These are phyloP conservation scores for Aegilops sharonensis DNA, from an alignment of 176 grass and related monocot species.

Conservation along the genomic window DNA sequence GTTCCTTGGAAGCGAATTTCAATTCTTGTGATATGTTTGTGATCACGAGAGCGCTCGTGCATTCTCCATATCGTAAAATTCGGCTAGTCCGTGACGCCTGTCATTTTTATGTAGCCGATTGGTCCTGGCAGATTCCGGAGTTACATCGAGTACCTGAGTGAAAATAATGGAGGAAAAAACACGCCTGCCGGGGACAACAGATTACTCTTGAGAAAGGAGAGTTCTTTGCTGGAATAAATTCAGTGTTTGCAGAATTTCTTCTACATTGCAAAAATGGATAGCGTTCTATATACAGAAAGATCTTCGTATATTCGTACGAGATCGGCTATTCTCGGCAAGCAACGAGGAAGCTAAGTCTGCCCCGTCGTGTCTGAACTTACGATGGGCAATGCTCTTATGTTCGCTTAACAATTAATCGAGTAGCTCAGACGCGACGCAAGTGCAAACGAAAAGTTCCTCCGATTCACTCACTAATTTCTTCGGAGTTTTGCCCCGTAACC, in stretches of 20 bases:
- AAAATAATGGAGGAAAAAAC: neutral
- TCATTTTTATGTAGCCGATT: neutral
- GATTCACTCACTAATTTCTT: neutral
- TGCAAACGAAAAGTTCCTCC: neutral
- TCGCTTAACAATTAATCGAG: neutral
- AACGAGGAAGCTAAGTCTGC: neutral
- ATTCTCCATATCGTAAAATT: too few relatives aligned
- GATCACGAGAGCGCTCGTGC: neutral
- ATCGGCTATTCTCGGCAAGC: neutral
- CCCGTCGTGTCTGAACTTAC: neutral
- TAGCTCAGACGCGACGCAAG: neutral
- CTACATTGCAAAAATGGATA: neutral
- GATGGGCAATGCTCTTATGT: neutral
- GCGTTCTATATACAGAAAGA: neutral
- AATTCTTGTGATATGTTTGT: neutral
- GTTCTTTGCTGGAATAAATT: neutral
- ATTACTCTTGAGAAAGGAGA: neutral
- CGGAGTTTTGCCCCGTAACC: neutral
- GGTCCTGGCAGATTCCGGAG: neutral
- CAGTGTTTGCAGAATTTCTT: neutral
- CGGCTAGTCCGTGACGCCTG: neutral
- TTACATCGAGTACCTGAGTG: neutral
- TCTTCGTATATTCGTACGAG: neutral
- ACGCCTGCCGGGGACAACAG: neutral
- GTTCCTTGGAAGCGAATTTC: conserved; percentile 24